Base-by-base conservation (phyloP, 1,284 basidiomycete genomes). In the Austroboletus novae-zelandiae region DNA sequence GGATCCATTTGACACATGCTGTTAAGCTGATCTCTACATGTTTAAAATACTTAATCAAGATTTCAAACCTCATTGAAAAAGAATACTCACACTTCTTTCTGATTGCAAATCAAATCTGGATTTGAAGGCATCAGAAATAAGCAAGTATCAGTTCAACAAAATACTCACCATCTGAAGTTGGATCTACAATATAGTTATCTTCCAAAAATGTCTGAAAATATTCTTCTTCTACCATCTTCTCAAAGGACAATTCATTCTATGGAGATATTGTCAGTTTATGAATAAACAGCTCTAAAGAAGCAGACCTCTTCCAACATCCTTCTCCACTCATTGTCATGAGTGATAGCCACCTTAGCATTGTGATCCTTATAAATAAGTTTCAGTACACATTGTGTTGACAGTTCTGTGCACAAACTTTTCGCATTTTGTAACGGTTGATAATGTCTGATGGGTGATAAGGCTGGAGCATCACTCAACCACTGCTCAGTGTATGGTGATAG, bases 381-480 rank as follows among this genome's bases (percentile, higher is more conserved):
- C 6, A 17, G 14, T 2, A 32, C 5, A 15, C 17, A 3, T 1
- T 17, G 8, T 5, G 6, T 11, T 5, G 1, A 18, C 8, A 7
- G 9, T 15, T 25, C 6, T 1, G 2, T 3, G 9, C 13, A 14
- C 35, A 11, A 39, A 43, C 50, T 30, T 40, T 43, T 1, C 2
- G 9, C 7, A 51, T 18, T 17, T 43, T 6, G 27, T 51, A 51
- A 11, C 1, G 40, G 14, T 51, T 51, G 4, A 51, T 51, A 5
- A 51, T 27, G 6, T 51, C 50, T 2, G 48, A 51, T 15, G 48
- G 50, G 18, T 51, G 35, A n/a, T 15, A 37, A 7, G 7, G n/a
- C 5, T n/a, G 20, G 15, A 6, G 9, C 2, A 20, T 20, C 7
- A 10, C 3, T 39, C 17, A 20, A 17, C n/a, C 5, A 1, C 9